These are phyloP conservation scores for Wallacemonas sp. DNA, from an alignment of 208 protist species.

Conservation along the genomic window DNA sequence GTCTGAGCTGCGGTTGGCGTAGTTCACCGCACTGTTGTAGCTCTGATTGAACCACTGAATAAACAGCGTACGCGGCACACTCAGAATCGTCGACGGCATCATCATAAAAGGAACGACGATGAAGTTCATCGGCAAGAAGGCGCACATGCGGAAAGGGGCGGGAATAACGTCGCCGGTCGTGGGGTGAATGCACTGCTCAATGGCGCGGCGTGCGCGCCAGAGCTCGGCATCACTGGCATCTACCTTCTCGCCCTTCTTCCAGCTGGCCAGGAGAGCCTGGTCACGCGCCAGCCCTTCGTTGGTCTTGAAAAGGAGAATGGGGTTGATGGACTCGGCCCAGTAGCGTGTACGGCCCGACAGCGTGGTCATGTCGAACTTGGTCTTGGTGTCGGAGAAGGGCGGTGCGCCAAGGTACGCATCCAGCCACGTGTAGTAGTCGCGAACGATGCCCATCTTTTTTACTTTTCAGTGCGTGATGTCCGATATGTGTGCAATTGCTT, in stretches of 20 bases:
- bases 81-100: constrained; percentile 62
- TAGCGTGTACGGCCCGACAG: constrained; percentile 81
- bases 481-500: no score
- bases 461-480: no score
- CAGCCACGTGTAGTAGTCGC: constrained; percentile 13
- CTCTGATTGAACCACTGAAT: constrained; percentile 95
- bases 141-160: constrained; percentile 89
- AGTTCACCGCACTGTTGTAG: constrained; percentile 94
- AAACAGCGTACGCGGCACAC: constrained; percentile 65
- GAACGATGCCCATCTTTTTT: constrained; percentile 12
- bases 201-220: constrained; percentile 79
- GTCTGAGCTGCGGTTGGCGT: constrained; percentile 93
- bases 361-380: constrained; percentile 82
- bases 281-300: constrained; percentile 40
- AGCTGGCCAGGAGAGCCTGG: constrained; percentile 43
- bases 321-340: constrained; percentile 85
- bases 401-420: constrained; percentile 16
- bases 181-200: constrained; percentile 90
- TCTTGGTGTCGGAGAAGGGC: constrained; percentile 51
- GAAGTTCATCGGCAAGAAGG: constrained; percentile 92
- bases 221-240: constrained; percentile 59
- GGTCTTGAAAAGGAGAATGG: constrained; percentile 60
- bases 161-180: constrained; percentile 88
- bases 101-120: constrained; percentile 91
- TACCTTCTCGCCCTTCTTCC: constrained; percentile 28